These are phyloP conservation scores for Gynostemma pentaphyllum DNA, from an alignment of 306 rosid species.

Conservation along the genomic window DNA sequence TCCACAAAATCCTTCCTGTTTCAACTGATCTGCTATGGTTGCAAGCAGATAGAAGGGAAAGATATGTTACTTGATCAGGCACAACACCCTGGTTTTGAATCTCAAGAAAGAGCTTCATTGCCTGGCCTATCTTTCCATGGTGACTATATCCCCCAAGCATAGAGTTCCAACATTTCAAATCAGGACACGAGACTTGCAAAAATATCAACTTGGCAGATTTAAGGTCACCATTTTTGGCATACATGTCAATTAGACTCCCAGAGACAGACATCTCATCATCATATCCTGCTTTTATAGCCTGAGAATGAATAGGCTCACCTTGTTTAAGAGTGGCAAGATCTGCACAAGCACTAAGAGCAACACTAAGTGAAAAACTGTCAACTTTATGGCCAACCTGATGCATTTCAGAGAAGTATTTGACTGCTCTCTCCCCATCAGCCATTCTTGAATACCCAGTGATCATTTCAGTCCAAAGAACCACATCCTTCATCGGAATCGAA, in stretches of 20 bases:
- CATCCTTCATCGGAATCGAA: slow-evolving; percentile 47
- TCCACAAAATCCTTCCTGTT: slow-evolving; percentile 54
- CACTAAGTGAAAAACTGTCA: slow-evolving; percentile 62
- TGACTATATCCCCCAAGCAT: slow-evolving; percentile 87
- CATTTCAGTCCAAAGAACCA: slow-evolving; percentile 81
- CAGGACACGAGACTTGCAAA: slow-evolving; percentile 42
- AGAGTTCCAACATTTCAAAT: slow-evolving; percentile 80
- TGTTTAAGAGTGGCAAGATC: slow-evolving; percentile 61
- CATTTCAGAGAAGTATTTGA: slow-evolving; percentile 48
- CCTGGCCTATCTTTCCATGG: slow-evolving; percentile 62
- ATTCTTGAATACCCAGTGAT: slow-evolving; percentile 50
- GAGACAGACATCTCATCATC: slow-evolving; percentile 50
- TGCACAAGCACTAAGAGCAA: slow-evolving; percentile 60
- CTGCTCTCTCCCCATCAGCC: slow-evolving; percentile 36
- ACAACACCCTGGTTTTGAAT: slow-evolving; percentile 38
- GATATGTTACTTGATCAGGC: slow-evolving; percentile 67
- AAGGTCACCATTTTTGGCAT: slow-evolving; percentile 70
- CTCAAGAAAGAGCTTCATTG: slow-evolving; percentile 42
- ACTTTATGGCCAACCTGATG: slow-evolving; percentile 29
- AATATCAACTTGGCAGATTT: slow-evolving; percentile 39
- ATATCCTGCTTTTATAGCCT: slow-evolving; percentile 48
- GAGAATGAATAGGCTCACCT: slow-evolving; percentile 73
- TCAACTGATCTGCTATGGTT: slow-evolving; percentile 47
- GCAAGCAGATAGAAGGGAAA: slow-evolving; percentile 67
- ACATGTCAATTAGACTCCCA: slow-evolving; percentile 80